Base-by-base conservation (phyloP, 768 basidiomycete genomes). In the Trametes meyenii region DNA sequence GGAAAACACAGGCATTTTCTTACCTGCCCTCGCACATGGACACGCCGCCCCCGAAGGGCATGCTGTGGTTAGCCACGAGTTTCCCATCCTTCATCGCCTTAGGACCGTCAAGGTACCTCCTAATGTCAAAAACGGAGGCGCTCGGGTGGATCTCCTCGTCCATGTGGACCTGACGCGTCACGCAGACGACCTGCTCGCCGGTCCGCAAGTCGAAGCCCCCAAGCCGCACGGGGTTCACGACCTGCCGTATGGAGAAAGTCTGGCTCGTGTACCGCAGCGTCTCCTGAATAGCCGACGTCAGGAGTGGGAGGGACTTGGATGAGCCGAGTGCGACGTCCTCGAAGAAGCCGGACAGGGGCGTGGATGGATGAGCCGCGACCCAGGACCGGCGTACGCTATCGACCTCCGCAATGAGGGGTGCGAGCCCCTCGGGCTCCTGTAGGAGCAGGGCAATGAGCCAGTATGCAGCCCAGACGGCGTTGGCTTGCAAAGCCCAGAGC, bases 21-120 rank as follows among this genome's bases (percentile, higher is more conserved):
- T 36, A 69, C 60, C 71, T 58, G 19, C 71, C 70, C 57, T 68
- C 69, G 53, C 69, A 71, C 63, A 71, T 70, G 16, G 69, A 71
- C 26, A 66, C 63, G 29, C 69, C 70, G 26, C 71, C 69, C 13
- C 70, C 70, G 56, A 71, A 72, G 13, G 67, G 64, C 63, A 70
- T 62, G 13, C 61, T 50, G 35, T 69, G 64, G 54, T 66, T 70
- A 7, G 65, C 33, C 35, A 65, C 62, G 17, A 40, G 6, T 58
- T 59, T 59, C 8, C 68, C 63, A 23, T 63, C 60, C 54, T 67
- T 67, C 29, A 36, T 53, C 13, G 60, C 40, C 2, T 54, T 63
- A 16, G 62, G 54, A 5, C 48, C 42, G 10, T 64, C 26, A 24
- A 64, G 44, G 50, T 68, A 69, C 17, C 68, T 23, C n/a, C 65